Base-by-base conservation (phyloP, 2,329 filamentous ascomycete genomes). In the Penicillium hordei region DNA sequence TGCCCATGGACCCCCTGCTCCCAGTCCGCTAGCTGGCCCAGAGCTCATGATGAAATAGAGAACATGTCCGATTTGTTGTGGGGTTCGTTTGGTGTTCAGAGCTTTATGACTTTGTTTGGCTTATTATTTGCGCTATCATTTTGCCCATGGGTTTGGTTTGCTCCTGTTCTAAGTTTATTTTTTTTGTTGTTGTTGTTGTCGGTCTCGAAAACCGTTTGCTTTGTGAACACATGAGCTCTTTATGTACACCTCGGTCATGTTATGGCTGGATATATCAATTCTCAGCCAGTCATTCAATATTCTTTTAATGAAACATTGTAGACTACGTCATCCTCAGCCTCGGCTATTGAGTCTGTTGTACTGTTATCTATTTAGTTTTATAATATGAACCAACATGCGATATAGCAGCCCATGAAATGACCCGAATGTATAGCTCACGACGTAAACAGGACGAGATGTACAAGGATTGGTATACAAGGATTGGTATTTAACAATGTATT, bases 31-130 rank as follows among this genome's bases (percentile, higher is more conserved):
- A 23, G 40, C 52, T 38, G 46, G 67, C 5, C 63, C 69, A 10
- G 69, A 73, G 48, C 36, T 69, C 39, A 58, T 60, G 29, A 70
- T 66, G 63, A 72, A 72, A 61, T 72, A 68, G 52, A 63, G 40
- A 29, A 19, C 23, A 46, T 17, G 29, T 43, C 29, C 38, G 46
- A 38, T 51, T 44, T 45, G 23, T 60, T 31, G 44, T 52, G 34
- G 40, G n/a, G 33, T 43, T 45, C 45, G 25, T 60, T 48, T 55
- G 31, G 39, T 52, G 38, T 39, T 45, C 49, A 27, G 46, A 25
- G 10, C 34, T 57, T 34, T 31, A 51, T 51, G 23, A 40, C 38
- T 52, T 15, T 57, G 23, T 54, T 40, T 46, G 48, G 12, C 51
- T 49, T 43, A 40, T 34, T 45, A 31, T 40, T 36, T 43, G 48